Conservation (phyloP, 148 eudicot species). For the Vaccinium myrtillus region DNA sequence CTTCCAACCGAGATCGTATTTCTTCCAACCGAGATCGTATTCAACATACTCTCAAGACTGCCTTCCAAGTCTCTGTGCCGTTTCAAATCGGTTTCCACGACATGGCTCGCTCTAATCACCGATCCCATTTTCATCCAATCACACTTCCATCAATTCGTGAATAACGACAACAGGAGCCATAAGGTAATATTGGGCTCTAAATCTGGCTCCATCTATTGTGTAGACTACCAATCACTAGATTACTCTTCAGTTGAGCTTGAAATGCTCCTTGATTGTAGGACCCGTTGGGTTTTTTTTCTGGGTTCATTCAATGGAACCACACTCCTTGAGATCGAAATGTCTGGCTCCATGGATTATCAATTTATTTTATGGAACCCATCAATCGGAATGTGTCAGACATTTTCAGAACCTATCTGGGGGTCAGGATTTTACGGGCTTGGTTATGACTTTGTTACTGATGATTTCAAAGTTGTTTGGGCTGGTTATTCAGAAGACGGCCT, state of each 20-base stretch:
- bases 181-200: no score
- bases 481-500: not conserved
- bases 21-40: no score
- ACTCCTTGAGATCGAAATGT: not conserved
- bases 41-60: no score
- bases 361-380: constrained; percentile 4
- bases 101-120: no score
- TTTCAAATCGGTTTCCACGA: no score
- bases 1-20: no score
- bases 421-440: not conserved
- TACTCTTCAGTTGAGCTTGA: not conserved
- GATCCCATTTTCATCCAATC: no score
- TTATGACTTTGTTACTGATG: constrained; percentile 1
- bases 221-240: not conserved
- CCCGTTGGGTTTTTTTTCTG: not conserved
- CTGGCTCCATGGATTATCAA: no score
- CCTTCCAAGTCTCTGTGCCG: no score
- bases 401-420: not conserved
- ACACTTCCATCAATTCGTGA: no score
- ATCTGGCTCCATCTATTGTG: no score
- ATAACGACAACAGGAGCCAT: no score
- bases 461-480: constrained; percentile 10
- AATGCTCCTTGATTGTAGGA: not conserved
- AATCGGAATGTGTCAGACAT: not conserved
- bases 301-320: constrained; percentile 7